Evolutionary conservation across 2,329 filamentous ascomycete species (phyloP).

Genomic region (Endocalyx cinctus): DNA sequence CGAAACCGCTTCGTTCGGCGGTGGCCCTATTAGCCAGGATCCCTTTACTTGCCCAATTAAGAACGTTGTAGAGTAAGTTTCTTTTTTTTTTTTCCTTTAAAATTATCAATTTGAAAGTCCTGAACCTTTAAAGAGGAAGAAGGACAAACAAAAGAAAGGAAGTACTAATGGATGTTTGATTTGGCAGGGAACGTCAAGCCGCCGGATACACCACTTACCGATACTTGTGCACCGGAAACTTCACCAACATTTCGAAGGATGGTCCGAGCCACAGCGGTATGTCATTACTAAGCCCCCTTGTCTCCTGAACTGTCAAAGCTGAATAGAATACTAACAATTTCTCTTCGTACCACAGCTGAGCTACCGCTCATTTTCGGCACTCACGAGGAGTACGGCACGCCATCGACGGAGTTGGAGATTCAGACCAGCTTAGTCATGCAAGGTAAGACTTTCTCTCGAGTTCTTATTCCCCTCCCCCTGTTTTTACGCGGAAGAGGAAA

Average conservation of each 20-base stretch:
- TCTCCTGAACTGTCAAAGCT: too few species aligned
- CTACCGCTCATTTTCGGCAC: conserved; percentile 27
- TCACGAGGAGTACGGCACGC: conserved; percentile 21
- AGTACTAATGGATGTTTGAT: too few species aligned
- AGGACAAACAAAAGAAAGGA: neutral
- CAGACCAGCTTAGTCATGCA: conserved; percentile 22
- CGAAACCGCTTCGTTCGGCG: too few species aligned
- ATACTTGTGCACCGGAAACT: conserved; percentile 32
- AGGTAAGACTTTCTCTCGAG: too few species aligned
- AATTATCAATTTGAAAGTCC: too few species aligned
- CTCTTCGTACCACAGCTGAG: conserved; percentile 21
- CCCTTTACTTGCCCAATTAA: neutral
- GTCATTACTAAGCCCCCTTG: too few species aligned
- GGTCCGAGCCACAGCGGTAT: too few species aligned
- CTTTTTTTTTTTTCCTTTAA: conserved; percentile 3
- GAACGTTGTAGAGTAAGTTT: neutral
- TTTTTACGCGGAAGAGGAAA: too few species aligned
- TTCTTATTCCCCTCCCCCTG: too few species aligned
- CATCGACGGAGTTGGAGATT: conserved; percentile 26
- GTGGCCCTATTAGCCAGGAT: too few species aligned
- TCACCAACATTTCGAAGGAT: conserved; percentile 28
- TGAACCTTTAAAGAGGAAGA: conserved; percentile 3
- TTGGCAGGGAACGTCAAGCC: too few species aligned
- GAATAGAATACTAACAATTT: too few species aligned
- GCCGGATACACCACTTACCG: conserved; percentile 24